A percentile compares a stretch with the other conserved stretches of the same genome.
phyloP scores from a whole-genome alignment of 495 filamentous ascomycete genomes.

The Amniculicola lignicola region DNA sequence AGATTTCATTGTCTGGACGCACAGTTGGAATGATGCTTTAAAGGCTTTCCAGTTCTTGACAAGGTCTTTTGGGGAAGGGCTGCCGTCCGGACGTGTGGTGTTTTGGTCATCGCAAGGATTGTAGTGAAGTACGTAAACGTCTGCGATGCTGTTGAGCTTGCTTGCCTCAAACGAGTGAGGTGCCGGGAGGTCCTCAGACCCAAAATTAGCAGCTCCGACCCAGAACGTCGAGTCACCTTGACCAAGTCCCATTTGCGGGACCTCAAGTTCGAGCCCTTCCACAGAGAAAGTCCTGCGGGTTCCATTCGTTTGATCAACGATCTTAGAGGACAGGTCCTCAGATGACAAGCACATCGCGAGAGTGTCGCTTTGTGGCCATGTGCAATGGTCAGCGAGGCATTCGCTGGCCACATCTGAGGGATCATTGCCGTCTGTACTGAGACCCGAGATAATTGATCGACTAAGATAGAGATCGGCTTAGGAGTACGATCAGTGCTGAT shows the following conservation, averaged over 20 bases:
- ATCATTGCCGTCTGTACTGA: not conserved
- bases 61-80: not conserved
- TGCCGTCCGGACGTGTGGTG: not conserved
- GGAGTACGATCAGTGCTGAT: too few relatives aligned
- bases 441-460: not conserved
- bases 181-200: too few relatives aligned
- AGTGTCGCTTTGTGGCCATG: not conserved
- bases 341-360: not conserved
- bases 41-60: not conserved
- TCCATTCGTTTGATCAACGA: not conserved
- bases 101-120: not conserved
- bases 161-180: too few relatives aligned
- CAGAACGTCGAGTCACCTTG: too few relatives aligned
- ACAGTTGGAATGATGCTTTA: not conserved
- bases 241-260: too few relatives aligned
- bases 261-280: too few relatives aligned
- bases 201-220: too few relatives aligned
- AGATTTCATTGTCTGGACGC: not conserved
- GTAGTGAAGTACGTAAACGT: not conserved
- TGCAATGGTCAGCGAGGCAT: not conserved
- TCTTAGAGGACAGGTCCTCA: not conserved
- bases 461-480: not conserved
- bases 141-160: too few relatives aligned
- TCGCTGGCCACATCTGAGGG: not conserved
- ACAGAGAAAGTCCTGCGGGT: too few relatives aligned